Evolutionary conservation across 225 moss, liverwort and hornwort genomes (phyloP), one percentile per base, ranked within the genome.

Genomic region (Physcomitrellopsis africana): DNA sequence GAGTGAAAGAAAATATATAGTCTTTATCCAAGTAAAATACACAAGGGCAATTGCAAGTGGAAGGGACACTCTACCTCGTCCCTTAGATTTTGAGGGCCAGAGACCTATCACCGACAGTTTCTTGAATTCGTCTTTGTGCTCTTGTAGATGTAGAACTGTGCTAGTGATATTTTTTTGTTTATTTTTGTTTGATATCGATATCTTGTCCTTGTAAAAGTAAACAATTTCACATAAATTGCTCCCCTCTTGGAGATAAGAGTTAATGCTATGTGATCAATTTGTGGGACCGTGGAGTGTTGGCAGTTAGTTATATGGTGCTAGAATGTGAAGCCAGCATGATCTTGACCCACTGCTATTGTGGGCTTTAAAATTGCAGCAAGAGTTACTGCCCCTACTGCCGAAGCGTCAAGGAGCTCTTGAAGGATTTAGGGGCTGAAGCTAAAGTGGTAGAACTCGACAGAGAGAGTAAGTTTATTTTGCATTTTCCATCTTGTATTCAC

Each of bases 371-470:
- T 18, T 67, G 78, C 73, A 87, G 84, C 76, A 87, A 87, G 72
- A 64, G 51, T 18, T 61, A 8, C 24, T 87, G 86, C 23, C 86
- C 86, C 2, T 87, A 60, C 54, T 87, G 86, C 59, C 72, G 67
- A 63, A 81, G 62, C 18, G 86, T 81, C 42, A 87, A 87, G 70
- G 70, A 79, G 32, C 49, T 87, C 19, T 67, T 87, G 72, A 84
- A 81, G 73, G 24, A 76, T 43, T 78, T 87, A 20, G 86, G 86
- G 10, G 86, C 76, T 45, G 72, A 83, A 72, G 62, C 81, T n/a
- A 87, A 74, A 67, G 24, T 84, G 19, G 17, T 84, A 44, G 86
- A 87, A 65, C 29, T 87, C 41, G 81, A 87, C 84, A 0, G 65
- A 51, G 86, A 84, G 62, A 51, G 84, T 87, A 63, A 48, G 86